A percentile compares a stretch with the other conserved stretches of the same genome.
Evolutionary conservation across 2,329 filamentous ascomycete species (phyloP).

Genomic region (Blastomyces parvus): DNA sequence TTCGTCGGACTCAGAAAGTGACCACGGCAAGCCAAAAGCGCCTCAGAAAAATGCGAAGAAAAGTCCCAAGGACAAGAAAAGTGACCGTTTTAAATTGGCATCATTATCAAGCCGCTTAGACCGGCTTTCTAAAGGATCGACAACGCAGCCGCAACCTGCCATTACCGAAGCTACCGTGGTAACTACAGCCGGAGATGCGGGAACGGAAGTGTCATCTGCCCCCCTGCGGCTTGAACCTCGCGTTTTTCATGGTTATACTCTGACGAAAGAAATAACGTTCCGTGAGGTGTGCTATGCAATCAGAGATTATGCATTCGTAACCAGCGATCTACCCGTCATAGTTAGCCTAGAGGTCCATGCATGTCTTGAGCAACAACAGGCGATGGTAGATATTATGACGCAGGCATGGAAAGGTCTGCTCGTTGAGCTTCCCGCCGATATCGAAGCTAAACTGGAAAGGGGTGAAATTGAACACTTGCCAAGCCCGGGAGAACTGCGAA

Average conservation of each 20-base stretch:
- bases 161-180: not conserved
- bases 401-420: constrained; percentile 73
- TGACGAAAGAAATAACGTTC: constrained; percentile 79
- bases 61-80: constrained; percentile 19
- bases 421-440: constrained; percentile 54
- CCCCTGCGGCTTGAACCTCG: constrained; percentile 52
- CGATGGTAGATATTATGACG: constrained; percentile 91
- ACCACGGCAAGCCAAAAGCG: constrained; percentile 9
- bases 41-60: constrained; percentile 17
- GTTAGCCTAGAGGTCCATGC: constrained; percentile 90
- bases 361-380: constrained; percentile 68
- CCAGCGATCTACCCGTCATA: constrained; percentile 71
- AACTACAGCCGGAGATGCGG: constrained; percentile 13
- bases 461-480: constrained; percentile 45
- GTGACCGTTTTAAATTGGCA: constrained; percentile 16
- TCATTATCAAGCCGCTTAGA: constrained; percentile 16
- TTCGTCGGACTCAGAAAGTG: constrained; percentile 16
- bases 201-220: constrained; percentile 1
- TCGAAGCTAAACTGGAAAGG: constrained; percentile 40
- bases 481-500: constrained; percentile 58
- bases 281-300: constrained; percentile 77
- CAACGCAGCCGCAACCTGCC: not conserved
- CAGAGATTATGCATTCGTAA: constrained; percentile 65
- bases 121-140: constrained; percentile 6
- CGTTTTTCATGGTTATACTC: constrained; percentile 77